Conservation (phyloP, 257 asterid species). For the Scutellaria galericulata region DNA sequence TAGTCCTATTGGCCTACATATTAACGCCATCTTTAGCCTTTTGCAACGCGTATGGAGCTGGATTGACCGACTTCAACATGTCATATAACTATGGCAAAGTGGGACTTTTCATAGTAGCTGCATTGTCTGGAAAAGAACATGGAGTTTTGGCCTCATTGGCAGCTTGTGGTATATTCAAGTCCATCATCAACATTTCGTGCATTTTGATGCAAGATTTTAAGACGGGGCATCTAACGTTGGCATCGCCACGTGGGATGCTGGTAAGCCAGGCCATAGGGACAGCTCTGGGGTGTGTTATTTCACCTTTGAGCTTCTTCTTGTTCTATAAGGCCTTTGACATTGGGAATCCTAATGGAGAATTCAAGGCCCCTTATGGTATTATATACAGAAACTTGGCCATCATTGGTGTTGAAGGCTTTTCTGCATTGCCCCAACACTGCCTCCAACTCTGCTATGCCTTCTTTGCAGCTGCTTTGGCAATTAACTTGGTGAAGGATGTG, state of each 20-base stretch:
- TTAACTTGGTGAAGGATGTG: slow-evolving; percentile 58
- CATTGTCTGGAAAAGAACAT: slow-evolving; percentile 65
- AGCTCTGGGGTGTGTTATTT: slow-evolving; percentile 60
- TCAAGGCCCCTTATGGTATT: slow-evolving; percentile 73
- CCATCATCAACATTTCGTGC: slow-evolving; percentile 62
- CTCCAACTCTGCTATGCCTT: slow-evolving; percentile 61
- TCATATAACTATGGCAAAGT: slow-evolving; percentile 79
- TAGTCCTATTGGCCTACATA: slow-evolving; percentile 59
- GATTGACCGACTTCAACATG: slow-evolving; percentile 82
- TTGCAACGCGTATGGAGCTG: slow-evolving; percentile 86
- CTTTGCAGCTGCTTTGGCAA: slow-evolving; percentile 56
- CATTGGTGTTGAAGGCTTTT: slow-evolving; percentile 72
- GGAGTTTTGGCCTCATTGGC: slow-evolving; percentile 74
- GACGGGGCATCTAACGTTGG: slow-evolving; percentile 67
- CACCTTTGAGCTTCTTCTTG: slow-evolving; percentile 62
- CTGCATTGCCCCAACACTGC: slow-evolving; percentile 72
- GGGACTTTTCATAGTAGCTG: slow-evolving; percentile 72
- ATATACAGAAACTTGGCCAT: slow-evolving; percentile 69
- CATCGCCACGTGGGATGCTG: slow-evolving; percentile 76
- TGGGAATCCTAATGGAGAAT: slow-evolving; percentile 73
- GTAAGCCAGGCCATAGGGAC: slow-evolving; percentile 77
- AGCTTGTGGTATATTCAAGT: slow-evolving; percentile 71
- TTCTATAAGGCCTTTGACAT: slow-evolving; percentile 78
- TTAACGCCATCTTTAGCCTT: slow-evolving; percentile 72
- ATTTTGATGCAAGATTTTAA: slow-evolving; percentile 74